Base-by-base conservation (phyloP, 1,139 yeast genomes). In the Arxiozyma slooffiae region DNA sequence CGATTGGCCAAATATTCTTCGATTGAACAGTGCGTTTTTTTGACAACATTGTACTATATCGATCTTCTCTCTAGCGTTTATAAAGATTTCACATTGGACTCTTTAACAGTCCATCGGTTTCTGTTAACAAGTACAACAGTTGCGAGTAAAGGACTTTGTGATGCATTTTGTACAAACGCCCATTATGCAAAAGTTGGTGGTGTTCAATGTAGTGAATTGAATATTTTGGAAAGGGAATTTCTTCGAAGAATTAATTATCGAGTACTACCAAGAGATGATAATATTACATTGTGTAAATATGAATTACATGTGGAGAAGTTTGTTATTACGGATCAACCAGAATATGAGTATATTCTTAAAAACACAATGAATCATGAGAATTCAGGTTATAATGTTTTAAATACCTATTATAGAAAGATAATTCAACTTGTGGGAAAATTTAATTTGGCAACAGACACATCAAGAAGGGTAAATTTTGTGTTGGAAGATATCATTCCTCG, bases 121-220 rank as follows among this genome's bases (percentile, higher is more conserved):
- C 70, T 92, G 51, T 74, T 92, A 48, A 90, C 96, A 0, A 95
- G 96, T 0, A 89, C 96, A 0, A 86, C 94, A 63, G 81, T 90
- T 5, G 95, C 95, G 1, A 85, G 92, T 56, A 92, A 92, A 67
- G 95, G 96, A 2, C 75, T 92, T 60, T 94, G 96, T 66, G 98
- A 92, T 67, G 84, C 90, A 44, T 92, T 92, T 66, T 90, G 95
- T 67, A 89, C 97, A 6, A 92, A 90, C 66, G 79, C 84, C 39
- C 97, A 90, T 67, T 92, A 92, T 64, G 96, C 97, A 11, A 85
- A 86, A 64, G 97, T 92, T 20, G 98, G 98, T 1, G 98, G 98
- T 56, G 84, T 92, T 7, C 88, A 92, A 40, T 73, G 85, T 43
- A 77, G 83, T 53, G 98, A 92, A 66, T 73, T 92, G 57, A 92